Evolutionary conservation across 2,329 filamentous ascomycete species (phyloP), one percentile per base, ranked within the genome.

Genomic region (Lachnellula arida): DNA sequence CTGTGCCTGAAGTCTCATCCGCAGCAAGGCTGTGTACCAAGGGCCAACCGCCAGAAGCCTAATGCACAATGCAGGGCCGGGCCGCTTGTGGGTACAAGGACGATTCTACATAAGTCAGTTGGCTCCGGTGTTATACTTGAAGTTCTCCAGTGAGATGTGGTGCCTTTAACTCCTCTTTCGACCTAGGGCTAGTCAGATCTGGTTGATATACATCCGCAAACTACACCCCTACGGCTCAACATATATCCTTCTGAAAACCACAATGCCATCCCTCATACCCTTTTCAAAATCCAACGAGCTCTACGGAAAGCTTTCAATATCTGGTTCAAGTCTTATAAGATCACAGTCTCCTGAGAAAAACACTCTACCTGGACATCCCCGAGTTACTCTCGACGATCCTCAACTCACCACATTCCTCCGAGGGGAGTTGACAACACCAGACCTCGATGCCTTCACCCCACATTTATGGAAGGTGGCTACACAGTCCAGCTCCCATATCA

Each of bases 401-500:
- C 17, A 35, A 22, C 28, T 39, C 34, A 9, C 14, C 32, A 49
- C 5, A 35, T 57, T 50, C 44, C 43, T 54, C 12, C 39, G 14
- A n/a, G 42, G 43, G 37, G 44, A 56, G n/a, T 17, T 56, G 11
- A n/a, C 23, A 9, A 51, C 54, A 11, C 48, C 39, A 7, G 14
- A 28, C 23, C 49, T 56, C 15, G 49, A 56, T 25, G 17, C 25
- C 4, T 25, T 56, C n/a, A 23, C 46, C 14, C 28, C 48, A n/a
- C 22, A 35, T 7, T 32, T 56, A 12, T 42, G 49, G 47, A 14
- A 25, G 4, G 43, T 56, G 11, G 48, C 37, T 35, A 47, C 19
- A 8, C 40, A 51, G 34, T 51, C 40, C 5, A 49, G 54, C 48
- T 19, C 42, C 14, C 34, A 47, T 19, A 52, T 56, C 25, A 17